Evolutionary conservation across 1,139 yeast species (phyloP), one percentile per base, ranked within the genome.

Genomic region (Blastobotrys apis): DNA sequence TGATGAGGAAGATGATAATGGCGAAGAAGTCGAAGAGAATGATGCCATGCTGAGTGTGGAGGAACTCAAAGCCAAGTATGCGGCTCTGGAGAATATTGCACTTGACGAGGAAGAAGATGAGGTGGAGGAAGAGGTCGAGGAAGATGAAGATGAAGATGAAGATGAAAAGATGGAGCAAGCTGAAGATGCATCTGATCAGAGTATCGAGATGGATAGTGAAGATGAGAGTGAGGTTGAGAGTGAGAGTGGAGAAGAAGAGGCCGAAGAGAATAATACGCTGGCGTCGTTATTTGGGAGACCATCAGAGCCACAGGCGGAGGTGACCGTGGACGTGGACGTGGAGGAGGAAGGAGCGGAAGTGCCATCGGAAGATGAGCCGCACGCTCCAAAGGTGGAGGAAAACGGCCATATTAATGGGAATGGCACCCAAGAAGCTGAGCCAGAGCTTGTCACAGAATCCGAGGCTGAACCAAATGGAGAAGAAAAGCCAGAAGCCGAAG

Each of bases 11-110:
- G 66, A 65, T 27, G 59, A 60, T 9, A 70, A 67, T 6, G 64
- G 58, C 12, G 73, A 67, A 16, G 64, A 61, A 4, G 61, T 54
- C 10, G 58, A 57, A 12, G 55, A 48, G n/a, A 60, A 73, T 47
- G 88, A 83, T 53, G 73, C 75, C 47, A 64, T 74, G 27, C 66
- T 86, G 33, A 71, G 87, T 0, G 74, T 84, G 1, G 90, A 83
- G 21, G 80, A 85, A 55, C 69, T 86, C 45, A 70, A 72, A 31
- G 70, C 69, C 37, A 86, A 86, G 59, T 86, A 86, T 60, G 75
- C 82, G 23, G 64, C 71, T 23, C 53, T 81, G 42, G 73, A 73
- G 33, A 58, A 49, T 34, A 41, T 52, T 13, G 49, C 50, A 12
- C 34, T 47, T n/a, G 52, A 42, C 2, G 49, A 43, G 15, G 33